Evolutionary conservation across 768 basidiomycete genomes (phyloP).

Genomic region (Daedaleopsis sinensis): DNA sequence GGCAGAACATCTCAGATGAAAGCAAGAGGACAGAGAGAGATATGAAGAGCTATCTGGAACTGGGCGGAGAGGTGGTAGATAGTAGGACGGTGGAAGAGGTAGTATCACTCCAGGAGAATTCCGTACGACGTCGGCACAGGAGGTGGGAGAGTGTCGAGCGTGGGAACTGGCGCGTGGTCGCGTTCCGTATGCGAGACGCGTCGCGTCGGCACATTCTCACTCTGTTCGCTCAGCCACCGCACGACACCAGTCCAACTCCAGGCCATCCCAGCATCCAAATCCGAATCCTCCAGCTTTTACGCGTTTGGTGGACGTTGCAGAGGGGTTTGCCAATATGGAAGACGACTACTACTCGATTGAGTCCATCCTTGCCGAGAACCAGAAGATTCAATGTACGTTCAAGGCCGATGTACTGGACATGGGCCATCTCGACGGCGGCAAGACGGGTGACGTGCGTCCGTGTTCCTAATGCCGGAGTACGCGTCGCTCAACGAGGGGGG

Average conservation of each 20-base stretch:
- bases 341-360: slow-evolving; percentile 92
- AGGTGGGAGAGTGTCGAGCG: background rate
- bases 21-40: background rate
- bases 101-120: no score
- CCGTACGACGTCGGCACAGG: background rate
- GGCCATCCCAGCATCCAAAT: no score
- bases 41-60: background rate
- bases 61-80: background rate
- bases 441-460: slow-evolving; percentile 82
- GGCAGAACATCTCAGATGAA: slow-evolving; percentile 9
- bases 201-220: slow-evolving; percentile 13
- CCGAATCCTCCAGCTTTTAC: no score
- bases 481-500: background rate
- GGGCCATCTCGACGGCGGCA: slow-evolving; percentile 88
- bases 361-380: slow-evolving; percentile 87
- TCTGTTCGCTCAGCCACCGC: background rate
- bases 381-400: slow-evolving; percentile 96
- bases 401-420: slow-evolving; percentile 82
- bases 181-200: slow-evolving; percentile 15
- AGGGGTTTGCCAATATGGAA: slow-evolving; percentile 56
- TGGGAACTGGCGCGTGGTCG: slow-evolving; percentile 20
- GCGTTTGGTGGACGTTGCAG: no score
- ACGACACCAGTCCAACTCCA: no score
- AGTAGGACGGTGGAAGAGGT: background rate
- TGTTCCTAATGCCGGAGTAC: slow-evolving; percentile 3